Evolutionary conservation across 202 grass and related monocot genomes (phyloP), one percentile per base, ranked within the genome.

Genomic region (Dendrocalamus latiflorus): DNA sequence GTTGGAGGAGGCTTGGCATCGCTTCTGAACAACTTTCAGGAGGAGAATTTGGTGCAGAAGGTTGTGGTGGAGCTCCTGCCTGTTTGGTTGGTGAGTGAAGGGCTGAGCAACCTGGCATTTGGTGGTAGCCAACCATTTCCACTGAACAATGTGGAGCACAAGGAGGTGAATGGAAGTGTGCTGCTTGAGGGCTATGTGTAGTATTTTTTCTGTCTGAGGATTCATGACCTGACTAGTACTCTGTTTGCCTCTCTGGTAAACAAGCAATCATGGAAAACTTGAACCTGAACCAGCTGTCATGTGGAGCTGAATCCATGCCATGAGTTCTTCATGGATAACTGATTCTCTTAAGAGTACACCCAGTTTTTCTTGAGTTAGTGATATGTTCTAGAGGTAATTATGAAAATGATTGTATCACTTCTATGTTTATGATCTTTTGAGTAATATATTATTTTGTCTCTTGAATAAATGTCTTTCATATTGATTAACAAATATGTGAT

Each of bases 11-110:
- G 55, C 56, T 81, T 98, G 12, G 58, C 47, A 2, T 63, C 74
- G 1, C 77, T 98, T 76, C 82, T 98, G 49, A 90, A 50, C 9
- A 84, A 87, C 21, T 91, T 76, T 84, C 33, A 91, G 45, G 81
- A 84, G 68, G 86, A 88, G 1, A 88, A 91, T 59, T 50, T 90
- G 83, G 54, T 92, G 53, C 93, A 98, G 88, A 98, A 98, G 86
- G 89, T 93, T 65, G 57, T 98, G 5, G 71, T 93, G 83, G 91
- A 98, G 86, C 11, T 91, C 17, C 64, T 77, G 15, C 92, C 93
- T 26, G 25, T 90, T 45, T 95, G 91, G 96, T 42, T 58, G 2
- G 48, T 37, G 8, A 91, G 89, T 39, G 77, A 79, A 16, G 85
- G 67, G 25, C 25, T 8, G 9, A 79, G 33, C 39, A 50, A 56